Percentiles rank a stretch among this genome's conserved stretches.
These are phyloP conservation scores for Vitis hybrid DNA, from an alignment of 177 flowering plant genomes.

Conservation along the genomic window DNA sequence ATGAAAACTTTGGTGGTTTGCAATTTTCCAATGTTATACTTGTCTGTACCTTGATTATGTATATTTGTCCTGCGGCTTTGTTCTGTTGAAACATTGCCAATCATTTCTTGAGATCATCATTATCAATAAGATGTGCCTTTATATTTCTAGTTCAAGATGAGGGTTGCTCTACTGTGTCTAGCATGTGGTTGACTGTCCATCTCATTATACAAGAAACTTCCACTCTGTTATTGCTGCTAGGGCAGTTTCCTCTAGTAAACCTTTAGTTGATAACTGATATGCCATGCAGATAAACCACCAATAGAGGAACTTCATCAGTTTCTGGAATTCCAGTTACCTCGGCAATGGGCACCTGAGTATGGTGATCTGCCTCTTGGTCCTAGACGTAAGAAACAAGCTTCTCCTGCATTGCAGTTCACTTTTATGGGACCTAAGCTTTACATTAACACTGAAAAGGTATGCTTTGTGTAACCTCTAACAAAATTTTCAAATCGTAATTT, in stretches of 20 bases:
- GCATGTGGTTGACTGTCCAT: no score
- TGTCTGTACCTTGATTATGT: no score
- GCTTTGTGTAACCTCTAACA: background rate
- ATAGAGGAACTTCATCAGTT: conserved; percentile 81
- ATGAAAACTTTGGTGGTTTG: no score
- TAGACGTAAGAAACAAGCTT: conserved; percentile 47
- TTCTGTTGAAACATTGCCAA: no score
- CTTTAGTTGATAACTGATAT: background rate
- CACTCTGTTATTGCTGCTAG: no score
- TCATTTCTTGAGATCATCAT: no score
- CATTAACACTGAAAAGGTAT: conserved; percentile 68
- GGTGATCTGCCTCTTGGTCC: conserved; percentile 75
- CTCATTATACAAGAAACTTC: no score
- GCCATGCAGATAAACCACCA: conserved; percentile 80
- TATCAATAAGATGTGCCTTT: background rate
- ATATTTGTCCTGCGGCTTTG: no score
- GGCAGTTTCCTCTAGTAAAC: no score
- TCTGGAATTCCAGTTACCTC: conserved; percentile 80
- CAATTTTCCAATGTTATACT: no score
- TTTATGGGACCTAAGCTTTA: conserved; percentile 77
- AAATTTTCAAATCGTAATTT: background rate
- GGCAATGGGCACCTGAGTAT: conserved; percentile 91
- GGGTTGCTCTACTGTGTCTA: no score
- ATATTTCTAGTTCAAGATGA: background rate
- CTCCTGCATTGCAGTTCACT: conserved; percentile 71